Evolutionary conservation across 2,329 filamentous ascomycete species (phyloP).

Genomic region (Aureobasidium lini): DNA sequence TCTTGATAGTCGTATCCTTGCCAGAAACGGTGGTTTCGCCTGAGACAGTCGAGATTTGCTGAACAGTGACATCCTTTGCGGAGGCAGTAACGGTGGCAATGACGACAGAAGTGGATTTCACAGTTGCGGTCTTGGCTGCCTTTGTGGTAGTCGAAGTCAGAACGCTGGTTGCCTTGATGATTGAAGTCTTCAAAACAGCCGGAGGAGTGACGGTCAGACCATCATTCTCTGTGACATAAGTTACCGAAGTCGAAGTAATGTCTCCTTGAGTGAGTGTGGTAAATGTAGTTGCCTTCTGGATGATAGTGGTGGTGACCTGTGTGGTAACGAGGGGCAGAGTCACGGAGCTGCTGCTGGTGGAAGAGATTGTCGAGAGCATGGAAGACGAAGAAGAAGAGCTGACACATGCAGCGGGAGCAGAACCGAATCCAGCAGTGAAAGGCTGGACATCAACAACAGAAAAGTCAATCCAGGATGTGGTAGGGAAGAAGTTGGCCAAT

Average conservation of each 20-base stretch:
- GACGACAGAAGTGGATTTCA: slow-evolving; percentile 18
- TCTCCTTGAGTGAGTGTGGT: slow-evolving; percentile 21
- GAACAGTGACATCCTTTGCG: slow-evolving; percentile 14
- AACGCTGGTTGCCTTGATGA: slow-evolving; percentile 20
- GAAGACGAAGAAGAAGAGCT: slow-evolving; percentile 19
- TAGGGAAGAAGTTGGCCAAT: slow-evolving; percentile 34
- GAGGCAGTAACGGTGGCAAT: slow-evolving; percentile 15
- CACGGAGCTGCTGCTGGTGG: slow-evolving; percentile 5
- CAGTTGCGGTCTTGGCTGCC: slow-evolving; percentile 14
- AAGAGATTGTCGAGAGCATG: slow-evolving; percentile 4
- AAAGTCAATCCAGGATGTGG: slow-evolving; percentile 37
- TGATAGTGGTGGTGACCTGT: slow-evolving; percentile 3
- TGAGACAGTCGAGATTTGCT: slow-evolving; percentile 8
- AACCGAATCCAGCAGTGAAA: slow-evolving; percentile 29
- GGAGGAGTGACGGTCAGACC: slow-evolving; percentile 29
- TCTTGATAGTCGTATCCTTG: slow-evolving; percentile 16
- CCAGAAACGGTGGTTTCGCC: slow-evolving; percentile 14
- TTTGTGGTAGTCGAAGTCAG: slow-evolving; percentile 15
- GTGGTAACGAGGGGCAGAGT: slow-evolving; percentile 2
- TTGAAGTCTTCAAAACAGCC: slow-evolving; percentile 21
- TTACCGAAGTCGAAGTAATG: slow-evolving; percentile 19
- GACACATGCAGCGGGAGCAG: slow-evolving; percentile 22
- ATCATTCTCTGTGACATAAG: slow-evolving; percentile 24
- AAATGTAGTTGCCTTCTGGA: slow-evolving; percentile 22
- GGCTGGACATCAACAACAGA: slow-evolving; percentile 31